Base-by-base conservation (phyloP, 2,329 filamentous ascomycete species). In the Geosmithia putterillii region DNA sequence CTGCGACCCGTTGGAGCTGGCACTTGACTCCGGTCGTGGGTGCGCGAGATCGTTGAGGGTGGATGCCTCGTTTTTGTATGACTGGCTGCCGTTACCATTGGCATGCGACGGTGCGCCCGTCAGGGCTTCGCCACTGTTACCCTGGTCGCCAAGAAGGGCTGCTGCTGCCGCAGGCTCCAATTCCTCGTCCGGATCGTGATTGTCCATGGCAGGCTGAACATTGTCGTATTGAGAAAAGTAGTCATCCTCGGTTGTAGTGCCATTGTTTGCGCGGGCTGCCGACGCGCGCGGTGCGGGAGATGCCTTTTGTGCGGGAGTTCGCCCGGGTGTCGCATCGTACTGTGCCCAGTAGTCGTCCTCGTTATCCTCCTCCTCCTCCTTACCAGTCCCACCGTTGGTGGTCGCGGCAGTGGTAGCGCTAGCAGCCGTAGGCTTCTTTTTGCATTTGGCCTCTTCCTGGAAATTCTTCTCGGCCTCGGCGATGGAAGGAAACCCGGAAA, bases 301-400 rank as follows among this genome's bases (percentile, higher is more conserved):
- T 20, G 66, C 69, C 53, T 81, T 77, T 19, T 67, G 61, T 7
- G 72, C 77, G 1, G 81, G 80, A 9, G 80, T 84, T 38, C 71
- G 69, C 2, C 73, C 71, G 1, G 83, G 81, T 4, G 81, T 86
- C 21, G 75, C 74, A 57, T 86, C 83, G 58, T 90, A 89, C 47
- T 78, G 74, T 25, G 77, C 81, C 85, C 85, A 90, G 59, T 90
- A 90, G 51, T 80, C 81, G 50, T 86, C 83, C 47, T 87, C 81
- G 19, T 83, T 81, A 0, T 79, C 78, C 1, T 80, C 75, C 1
- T 71, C 64, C 1, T 56, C 53, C 7, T 51, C 50, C 9, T 49
- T 44, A 9, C 8, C 22, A 15, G 23, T 40, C 43, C 8, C 10
- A 46, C 2, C 44, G 41, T 17, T 25, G 43, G 14, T 50, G 28